Base-by-base conservation (phyloP, 176 grass and related monocot species). In the Eremochloa ophiuroides region DNA sequence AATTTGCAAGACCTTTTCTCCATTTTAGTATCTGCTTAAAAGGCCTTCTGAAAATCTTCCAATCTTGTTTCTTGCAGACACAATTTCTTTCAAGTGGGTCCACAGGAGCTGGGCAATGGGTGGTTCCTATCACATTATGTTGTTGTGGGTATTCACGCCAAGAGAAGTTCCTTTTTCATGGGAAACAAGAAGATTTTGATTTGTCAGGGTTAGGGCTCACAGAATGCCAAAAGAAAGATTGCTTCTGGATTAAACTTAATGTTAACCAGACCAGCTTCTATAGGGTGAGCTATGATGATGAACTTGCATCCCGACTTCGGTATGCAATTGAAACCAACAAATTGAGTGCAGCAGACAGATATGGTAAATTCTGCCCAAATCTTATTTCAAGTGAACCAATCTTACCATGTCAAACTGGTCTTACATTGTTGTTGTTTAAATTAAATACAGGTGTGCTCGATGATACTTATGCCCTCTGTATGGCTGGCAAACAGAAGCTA, bases 171-270 rank as follows among this genome's bases (percentile, higher is more conserved):
- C 84, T 98, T 63, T 83, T 98, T 62, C 53, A 92, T 69, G 77
- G 69, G 63, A 81, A 92, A 77, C 69, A 84, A 83, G 79, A 84
- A 43, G 93, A 89, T 65, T 85, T 91, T 11, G 22, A 80, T 83
- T 41, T 94, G 48, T 62, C 87, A 69, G 79, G 80, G 59, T 74
- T 91, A 65, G 79, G 83, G 50, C 51, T 93, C n/a, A 40, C 62
- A 2, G 84, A 73, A 50, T 76, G 84, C 56, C 46, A 81, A 84
- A 84, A 71, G 28, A 88, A 88, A 48, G 80, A 69, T 1, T 28
- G 43, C 56, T 83, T 88, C 66, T 98, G 95, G 95, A 84, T 98
- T 56, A 98, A 98, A 87, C 75, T 98, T 86, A 98, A 98, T 81
- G 86, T 87, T 15, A 78, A 98, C 46, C 92, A 98, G 91, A 85